Evolutionary conservation across 106 monocot species (phyloP).

Genomic region (Apostasia shenzhenica): DNA sequence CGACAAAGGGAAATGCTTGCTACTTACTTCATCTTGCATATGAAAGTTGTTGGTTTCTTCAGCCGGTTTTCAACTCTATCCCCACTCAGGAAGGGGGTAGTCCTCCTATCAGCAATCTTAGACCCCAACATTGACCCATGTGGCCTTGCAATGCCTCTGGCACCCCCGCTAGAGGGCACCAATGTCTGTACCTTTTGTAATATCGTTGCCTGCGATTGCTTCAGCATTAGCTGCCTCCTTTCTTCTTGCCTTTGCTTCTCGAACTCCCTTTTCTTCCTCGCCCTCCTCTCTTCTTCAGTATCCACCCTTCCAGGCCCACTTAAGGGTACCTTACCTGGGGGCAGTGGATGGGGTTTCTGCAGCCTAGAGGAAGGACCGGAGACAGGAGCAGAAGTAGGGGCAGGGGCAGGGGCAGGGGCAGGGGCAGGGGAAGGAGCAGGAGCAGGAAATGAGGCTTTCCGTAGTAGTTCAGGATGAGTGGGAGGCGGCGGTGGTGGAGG

Average conservation of each 20-base stretch:
- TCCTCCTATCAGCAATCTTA: constrained; percentile 32
- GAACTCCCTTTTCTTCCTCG: constrained; percentile 69
- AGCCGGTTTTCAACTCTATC: constrained; percentile 82
- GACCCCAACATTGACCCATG: constrained; percentile 56
- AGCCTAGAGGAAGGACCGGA: constrained; percentile 4
- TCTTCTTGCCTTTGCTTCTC: constrained; percentile 85
- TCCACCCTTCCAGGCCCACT: constrained; percentile 33
- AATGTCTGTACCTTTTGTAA: constrained; percentile 62
- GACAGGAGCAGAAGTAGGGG: not conserved
- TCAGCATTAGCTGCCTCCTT: constrained; percentile 53
- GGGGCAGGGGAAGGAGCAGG: constrained; percentile 6
- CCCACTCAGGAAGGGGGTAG: constrained; percentile 29
- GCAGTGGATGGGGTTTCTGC: constrained; percentile 7
- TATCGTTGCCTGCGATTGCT: constrained; percentile 70
- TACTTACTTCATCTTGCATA: constrained; percentile 90
- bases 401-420: constrained; percentile 4
- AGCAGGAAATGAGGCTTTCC: constrained; percentile 1
- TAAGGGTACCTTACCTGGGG: not conserved
- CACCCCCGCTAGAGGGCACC: constrained; percentile 10
- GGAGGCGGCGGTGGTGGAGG: constrained; percentile 25
- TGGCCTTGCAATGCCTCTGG: constrained; percentile 16
- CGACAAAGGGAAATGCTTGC: not conserved
- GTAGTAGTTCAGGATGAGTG: constrained; percentile 19
- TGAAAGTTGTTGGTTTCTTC: constrained; percentile 90
- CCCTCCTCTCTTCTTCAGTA: constrained; percentile 85